These are phyloP conservation scores for Metroxylon sagu DNA, from an alignment of 176 grass and related monocot genomes.

Conservation along the genomic window DNA sequence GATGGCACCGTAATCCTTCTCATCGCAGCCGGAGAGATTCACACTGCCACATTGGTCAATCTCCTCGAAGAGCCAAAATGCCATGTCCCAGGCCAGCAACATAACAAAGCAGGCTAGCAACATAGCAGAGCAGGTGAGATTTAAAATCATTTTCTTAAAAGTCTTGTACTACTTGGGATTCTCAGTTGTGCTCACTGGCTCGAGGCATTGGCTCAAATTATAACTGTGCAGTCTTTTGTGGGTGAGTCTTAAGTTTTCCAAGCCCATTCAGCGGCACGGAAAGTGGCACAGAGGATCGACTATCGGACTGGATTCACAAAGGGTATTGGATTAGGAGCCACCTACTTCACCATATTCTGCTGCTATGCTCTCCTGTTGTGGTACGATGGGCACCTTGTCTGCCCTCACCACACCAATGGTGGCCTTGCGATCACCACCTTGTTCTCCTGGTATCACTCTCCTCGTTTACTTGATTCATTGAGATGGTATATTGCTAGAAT, in stretches of 20 bases:
- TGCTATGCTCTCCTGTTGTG: conserved; percentile 90
- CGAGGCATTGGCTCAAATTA: conserved; percentile 65
- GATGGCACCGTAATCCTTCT: conserved; percentile 76
- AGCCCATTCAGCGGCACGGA: conserved; percentile 58
- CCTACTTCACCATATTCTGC: conserved; percentile 96
- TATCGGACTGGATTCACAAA: conserved; percentile 73
- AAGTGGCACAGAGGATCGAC: conserved; percentile 51
- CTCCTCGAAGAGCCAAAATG: conserved; percentile 64
- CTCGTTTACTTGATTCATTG: neutral
- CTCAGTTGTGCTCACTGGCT: neutral
- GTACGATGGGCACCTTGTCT: conserved; percentile 81
- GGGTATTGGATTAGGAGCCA: conserved; percentile 80
- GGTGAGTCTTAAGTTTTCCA: conserved; percentile 57
- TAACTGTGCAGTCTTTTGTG: conserved; percentile 73
- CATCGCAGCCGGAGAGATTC: conserved; percentile 76
- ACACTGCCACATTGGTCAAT: conserved; percentile 65
- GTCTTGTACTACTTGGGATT: neutral
- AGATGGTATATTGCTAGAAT: neutral
- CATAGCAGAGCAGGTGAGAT: conserved; percentile 62
- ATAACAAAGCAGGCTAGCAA: too few relatives aligned
- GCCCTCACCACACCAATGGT: conserved; percentile 63
- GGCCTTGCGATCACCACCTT: conserved; percentile 90
- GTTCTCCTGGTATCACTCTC: conserved; percentile 66
- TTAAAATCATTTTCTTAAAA: too few relatives aligned
- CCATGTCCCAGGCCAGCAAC: conserved; percentile 56